Evolutionary conservation across 768 basidiomycete genomes (phyloP).

Genomic region (Peribolospora baueri): DNA sequence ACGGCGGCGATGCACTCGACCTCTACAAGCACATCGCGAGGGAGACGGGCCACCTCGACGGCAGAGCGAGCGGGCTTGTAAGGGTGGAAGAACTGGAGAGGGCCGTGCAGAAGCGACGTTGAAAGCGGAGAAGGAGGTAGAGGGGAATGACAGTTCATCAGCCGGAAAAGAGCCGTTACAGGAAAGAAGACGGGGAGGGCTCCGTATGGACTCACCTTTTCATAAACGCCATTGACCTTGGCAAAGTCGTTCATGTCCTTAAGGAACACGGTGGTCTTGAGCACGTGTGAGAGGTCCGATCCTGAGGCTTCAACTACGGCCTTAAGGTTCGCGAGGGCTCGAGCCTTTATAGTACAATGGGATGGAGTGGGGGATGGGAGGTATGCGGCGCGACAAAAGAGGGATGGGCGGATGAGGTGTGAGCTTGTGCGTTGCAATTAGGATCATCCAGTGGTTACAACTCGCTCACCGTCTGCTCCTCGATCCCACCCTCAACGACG

Average conservation of each 20-base stretch:
- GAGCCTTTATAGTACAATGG: constrained; percentile 22
- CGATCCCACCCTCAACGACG: constrained; percentile 48
- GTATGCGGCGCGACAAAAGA: no score
- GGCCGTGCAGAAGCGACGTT: constrained; percentile 60
- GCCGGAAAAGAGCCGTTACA: not conserved
- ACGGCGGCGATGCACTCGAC: constrained; percentile 51
- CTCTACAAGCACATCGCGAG: constrained; percentile 77
- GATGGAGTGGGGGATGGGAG: no score
- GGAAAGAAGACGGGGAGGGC: not conserved
- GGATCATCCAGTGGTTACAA: not conserved
- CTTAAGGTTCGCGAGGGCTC: constrained; percentile 64
- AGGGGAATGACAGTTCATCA: not conserved
- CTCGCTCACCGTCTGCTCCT: constrained; percentile 37
- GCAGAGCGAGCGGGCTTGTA: constrained; percentile 78
- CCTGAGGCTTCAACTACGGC: constrained; percentile 62
- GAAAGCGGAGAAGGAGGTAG: constrained; percentile 23
- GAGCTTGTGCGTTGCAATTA: not conserved
- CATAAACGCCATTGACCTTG: constrained; percentile 8
- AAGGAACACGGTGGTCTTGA: constrained; percentile 85
- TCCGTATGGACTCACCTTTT: not conserved
- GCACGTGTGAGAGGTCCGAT: constrained; percentile 50
- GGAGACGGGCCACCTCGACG: constrained; percentile 50
- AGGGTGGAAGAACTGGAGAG: constrained; percentile 37
- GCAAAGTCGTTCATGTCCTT: constrained; percentile 80
- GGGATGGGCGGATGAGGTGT: not conserved